Evolutionary conservation across 164 flowering plant genomes (phyloP).

Genomic region (Annona squamosa): DNA sequence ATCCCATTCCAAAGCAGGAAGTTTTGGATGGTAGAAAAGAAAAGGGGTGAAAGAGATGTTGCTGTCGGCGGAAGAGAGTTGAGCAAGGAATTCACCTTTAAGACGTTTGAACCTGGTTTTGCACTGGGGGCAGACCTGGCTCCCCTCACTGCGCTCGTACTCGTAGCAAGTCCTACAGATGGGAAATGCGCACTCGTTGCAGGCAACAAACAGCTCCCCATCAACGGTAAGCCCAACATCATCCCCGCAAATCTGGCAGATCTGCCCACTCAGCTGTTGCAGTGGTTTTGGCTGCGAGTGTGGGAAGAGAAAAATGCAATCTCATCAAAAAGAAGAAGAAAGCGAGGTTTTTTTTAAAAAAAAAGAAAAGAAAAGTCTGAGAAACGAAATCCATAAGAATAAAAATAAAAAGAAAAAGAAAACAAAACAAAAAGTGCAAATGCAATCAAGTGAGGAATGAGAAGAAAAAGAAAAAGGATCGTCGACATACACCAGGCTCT

Average conservation of each 20-base stretch:
- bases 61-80: not conserved
- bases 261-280: constrained; percentile 35
- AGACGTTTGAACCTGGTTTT: constrained; percentile 53
- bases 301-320: not conserved
- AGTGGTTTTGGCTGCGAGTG: constrained; percentile 30
- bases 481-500: constrained; percentile 32
- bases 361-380: no score
- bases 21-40: not conserved
- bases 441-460: no score
- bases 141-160: constrained; percentile 53
- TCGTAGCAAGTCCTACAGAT: constrained; percentile 54
- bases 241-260: constrained; percentile 55
- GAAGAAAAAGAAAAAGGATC: no score
- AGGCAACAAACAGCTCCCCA: constrained; percentile 52
- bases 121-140: constrained; percentile 55
- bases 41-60: not conserved
- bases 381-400: not conserved
- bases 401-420: not conserved
- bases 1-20: not conserved
- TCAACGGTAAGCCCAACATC: constrained; percentile 44
- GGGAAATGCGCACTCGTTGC: constrained; percentile 61
- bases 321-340: not conserved
- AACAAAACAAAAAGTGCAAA: no score
- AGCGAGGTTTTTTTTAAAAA: no score
- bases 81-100: constrained; percentile 22